phyloP scores from a whole-genome alignment of 805 yeast species.

The Candida easanensis region DNA sequence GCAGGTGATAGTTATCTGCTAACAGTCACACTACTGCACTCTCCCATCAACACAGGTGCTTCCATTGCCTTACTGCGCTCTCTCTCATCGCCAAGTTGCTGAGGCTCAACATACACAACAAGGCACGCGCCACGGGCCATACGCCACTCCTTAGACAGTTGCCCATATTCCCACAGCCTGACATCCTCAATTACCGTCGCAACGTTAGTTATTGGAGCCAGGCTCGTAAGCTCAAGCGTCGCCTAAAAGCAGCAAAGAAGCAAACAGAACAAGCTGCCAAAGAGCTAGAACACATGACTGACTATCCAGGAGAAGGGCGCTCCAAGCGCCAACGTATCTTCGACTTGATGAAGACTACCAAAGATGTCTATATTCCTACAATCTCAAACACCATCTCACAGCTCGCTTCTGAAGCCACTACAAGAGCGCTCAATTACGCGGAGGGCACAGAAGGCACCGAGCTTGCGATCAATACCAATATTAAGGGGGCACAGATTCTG shows the following conservation, averaged over 20 bases:
- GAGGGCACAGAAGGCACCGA: slow-evolving; percentile 6
- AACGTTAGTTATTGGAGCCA: slow-evolving; percentile 2
- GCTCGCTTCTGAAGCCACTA: slow-evolving; percentile 43
- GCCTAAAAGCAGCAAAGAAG: not conserved
- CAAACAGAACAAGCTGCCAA: not conserved
- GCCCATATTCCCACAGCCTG: not conserved
- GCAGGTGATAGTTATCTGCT: too few relatives aligned
- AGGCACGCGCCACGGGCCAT: slow-evolving; percentile 9
- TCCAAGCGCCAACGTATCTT: slow-evolving; percentile 44
- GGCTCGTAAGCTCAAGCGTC: slow-evolving; percentile 6
- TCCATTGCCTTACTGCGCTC: too few relatives aligned
- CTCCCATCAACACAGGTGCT: too few relatives aligned
- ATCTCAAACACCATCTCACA: slow-evolving; percentile 46
- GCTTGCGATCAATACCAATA: slow-evolving; percentile 30
- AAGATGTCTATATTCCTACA: slow-evolving; percentile 56
- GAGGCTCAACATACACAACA: not conserved
- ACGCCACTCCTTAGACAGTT: slow-evolving; percentile 2
- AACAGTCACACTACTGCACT: too few relatives aligned
- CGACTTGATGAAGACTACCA: slow-evolving; percentile 52
- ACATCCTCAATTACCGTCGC: not conserved
- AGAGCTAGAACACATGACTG: not conserved
- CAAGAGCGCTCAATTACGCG: slow-evolving; percentile 21
- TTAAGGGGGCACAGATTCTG: slow-evolving; percentile 53
- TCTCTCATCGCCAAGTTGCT: slow-evolving; percentile 2
- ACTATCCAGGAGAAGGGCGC: not conserved